phyloP scores from a whole-genome alignment of 305 asterid genomes.

The Nicotiana rustica region DNA sequence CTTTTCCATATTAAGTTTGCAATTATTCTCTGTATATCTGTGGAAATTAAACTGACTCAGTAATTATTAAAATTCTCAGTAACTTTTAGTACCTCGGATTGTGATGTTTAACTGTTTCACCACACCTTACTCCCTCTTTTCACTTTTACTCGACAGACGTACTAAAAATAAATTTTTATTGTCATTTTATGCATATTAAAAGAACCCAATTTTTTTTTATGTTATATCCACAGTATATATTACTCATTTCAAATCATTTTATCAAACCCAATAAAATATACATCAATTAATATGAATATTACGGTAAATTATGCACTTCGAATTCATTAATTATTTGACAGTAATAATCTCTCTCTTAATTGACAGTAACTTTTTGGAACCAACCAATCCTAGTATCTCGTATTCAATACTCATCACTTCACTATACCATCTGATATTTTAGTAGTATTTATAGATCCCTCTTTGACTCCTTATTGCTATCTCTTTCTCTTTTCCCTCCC shows the following conservation, averaged over 20 bases:
- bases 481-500: neutral
- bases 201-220: no score
- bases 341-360: no score
- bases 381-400: conserved; percentile 23
- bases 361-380: neutral
- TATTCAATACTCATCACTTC: conserved; percentile 31
- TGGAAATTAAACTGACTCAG: neutral
- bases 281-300: no score
- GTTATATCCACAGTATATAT: no score
- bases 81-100: conserved; percentile 30
- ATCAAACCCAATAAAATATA: no score
- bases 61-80: neutral
- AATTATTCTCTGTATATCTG: conserved; percentile 26
- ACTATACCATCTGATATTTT: neutral
- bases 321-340: no score
- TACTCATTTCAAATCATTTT: no score
- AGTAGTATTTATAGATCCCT: conserved; percentile 29
- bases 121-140: no score
- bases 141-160: no score
- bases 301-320: no score
- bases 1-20: conserved; percentile 32
- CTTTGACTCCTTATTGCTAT: neutral
- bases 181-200: no score
- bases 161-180: no score
- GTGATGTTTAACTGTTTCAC: conserved; percentile 37